Conservation (phyloP, 768 basidiomycete species). For the Naganishia antarctica region DNA sequence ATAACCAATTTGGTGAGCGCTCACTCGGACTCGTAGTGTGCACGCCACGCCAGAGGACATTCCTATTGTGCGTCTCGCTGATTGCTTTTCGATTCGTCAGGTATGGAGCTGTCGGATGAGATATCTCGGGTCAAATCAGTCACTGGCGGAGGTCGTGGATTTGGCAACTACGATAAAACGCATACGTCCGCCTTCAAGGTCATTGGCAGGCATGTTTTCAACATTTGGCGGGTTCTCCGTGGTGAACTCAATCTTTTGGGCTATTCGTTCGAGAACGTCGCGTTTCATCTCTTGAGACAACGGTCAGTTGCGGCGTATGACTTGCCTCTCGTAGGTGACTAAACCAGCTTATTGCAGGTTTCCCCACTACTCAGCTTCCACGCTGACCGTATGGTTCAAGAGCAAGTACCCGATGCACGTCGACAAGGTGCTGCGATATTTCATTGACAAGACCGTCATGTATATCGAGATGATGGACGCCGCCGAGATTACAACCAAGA, state of each 20-base stretch:
- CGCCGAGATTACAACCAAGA: constrained; percentile 78
- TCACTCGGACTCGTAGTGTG: constrained; percentile 5
- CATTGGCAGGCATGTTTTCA: constrained; percentile 81
- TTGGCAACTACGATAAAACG: constrained; percentile 65
- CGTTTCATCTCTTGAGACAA: constrained; percentile 68
- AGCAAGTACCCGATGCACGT: constrained; percentile 60
- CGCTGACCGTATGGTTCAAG: constrained; percentile 65
- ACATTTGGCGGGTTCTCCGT: constrained; percentile 87
- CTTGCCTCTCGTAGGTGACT: constrained; percentile 1
- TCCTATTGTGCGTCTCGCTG: constrained; percentile 23
- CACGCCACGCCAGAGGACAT: neutral
- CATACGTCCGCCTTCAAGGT: constrained; percentile 79
- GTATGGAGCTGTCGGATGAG: constrained; percentile 65
- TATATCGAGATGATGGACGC: constrained; percentile 75
- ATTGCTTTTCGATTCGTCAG: constrained; percentile 52
- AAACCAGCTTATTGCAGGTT: constrained; percentile 54
- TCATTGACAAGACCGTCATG: constrained; percentile 61
- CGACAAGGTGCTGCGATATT: constrained; percentile 60
- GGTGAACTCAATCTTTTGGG: constrained; percentile 69
- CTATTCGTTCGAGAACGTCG: constrained; percentile 87
- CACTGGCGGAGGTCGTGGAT: constrained; percentile 36
- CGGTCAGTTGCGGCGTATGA: constrained; percentile 55
- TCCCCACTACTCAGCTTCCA: constrained; percentile 64
- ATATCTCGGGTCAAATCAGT: constrained; percentile 62
- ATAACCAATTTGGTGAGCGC: constrained; percentile 44